Evolutionary conservation across 2,329 filamentous ascomycete species (phyloP), one percentile per base, ranked within the genome.

Genomic region (Cyanodermella asteris): DNA sequence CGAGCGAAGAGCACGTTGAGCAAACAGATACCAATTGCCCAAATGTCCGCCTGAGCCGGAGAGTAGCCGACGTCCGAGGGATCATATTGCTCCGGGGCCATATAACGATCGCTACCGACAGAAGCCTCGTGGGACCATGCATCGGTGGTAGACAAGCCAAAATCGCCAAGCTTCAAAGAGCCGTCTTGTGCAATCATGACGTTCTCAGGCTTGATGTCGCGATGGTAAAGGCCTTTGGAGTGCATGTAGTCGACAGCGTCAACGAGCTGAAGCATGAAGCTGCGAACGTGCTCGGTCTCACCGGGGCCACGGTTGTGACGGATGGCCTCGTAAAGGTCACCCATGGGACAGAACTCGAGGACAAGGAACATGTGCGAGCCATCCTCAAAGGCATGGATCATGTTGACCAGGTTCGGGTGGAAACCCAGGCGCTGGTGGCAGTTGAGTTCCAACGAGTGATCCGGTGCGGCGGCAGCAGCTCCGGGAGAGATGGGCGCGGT

Each of bases 131-230:
- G 75, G 13, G 78, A 90, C 81, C 80, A 91, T 38, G 70, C 61
- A 32, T 91, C 80, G 5, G 70, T 76, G 7, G 84, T 93, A 25
- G 82, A 82, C 34, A 97, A 61, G 27, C 87, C 87, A 46, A 94
- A 91, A 50, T 97, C 87, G 41, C 87, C 87, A 18, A 97, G 69
- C 56, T 97, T 97, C 75, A 94, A 76, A 19, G 72, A 64, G 27
- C 84, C 84, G 37, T 73, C 66, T 31, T 82, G 66, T 30, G 72
- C 76, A 34, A 97, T 61, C 49, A 97, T 94, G 49, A 97, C 91
- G 59, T 97, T 97, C 61, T 97, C 87, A 1, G 87, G 87, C 57
- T 97, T 97, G 65, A 97, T 93, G 50, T 97, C 87, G 32, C 87
- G 77, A 46, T 97, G 87, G 48, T 81, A 93, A 44, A 94, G 67